Conservation (phyloP, 169 alveolate genomes). For the Condylostoma magnum region DNA sequence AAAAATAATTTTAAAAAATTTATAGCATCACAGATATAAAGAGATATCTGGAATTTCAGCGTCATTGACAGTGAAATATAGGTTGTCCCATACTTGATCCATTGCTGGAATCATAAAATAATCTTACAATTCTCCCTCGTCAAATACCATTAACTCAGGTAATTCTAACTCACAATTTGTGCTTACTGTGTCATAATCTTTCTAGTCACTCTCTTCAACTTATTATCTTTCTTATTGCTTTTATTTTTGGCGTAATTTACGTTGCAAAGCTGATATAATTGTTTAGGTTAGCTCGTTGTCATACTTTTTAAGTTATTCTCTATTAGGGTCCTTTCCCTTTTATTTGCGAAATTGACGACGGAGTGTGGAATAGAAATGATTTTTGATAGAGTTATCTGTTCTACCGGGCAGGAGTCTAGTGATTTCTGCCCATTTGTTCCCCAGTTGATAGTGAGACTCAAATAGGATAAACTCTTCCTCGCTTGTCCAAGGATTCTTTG, state of each 20-base stretch:
- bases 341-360: slow-evolving; percentile 39
- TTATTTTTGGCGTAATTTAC: not conserved
- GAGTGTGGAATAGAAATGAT: slow-evolving; percentile 79
- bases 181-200: too few relatives aligned
- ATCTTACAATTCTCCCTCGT: too few relatives aligned
- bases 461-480: not conserved
- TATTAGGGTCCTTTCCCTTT: slow-evolving; percentile 18
- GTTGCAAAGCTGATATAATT: not conserved
- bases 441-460: slow-evolving; percentile 28
- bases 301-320: slow-evolving; percentile 18
- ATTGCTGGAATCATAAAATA: too few relatives aligned
- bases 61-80: too few relatives aligned
- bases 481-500: not conserved
- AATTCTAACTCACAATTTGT: too few relatives aligned
- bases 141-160: too few relatives aligned
- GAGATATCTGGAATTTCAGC: too few relatives aligned
- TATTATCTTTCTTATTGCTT: not conserved
- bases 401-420: slow-evolving; percentile 80
- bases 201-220: too few relatives aligned
- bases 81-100: too few relatives aligned
- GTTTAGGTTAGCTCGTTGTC: not conserved
- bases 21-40: too few relatives aligned
- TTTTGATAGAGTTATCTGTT: slow-evolving; percentile 87
- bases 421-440: slow-evolving; percentile 88
- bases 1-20: too few relatives aligned